Evolutionary conservation across 2,329 filamentous ascomycete species (phyloP).

Genomic region (Trichoderma polysporum): DNA sequence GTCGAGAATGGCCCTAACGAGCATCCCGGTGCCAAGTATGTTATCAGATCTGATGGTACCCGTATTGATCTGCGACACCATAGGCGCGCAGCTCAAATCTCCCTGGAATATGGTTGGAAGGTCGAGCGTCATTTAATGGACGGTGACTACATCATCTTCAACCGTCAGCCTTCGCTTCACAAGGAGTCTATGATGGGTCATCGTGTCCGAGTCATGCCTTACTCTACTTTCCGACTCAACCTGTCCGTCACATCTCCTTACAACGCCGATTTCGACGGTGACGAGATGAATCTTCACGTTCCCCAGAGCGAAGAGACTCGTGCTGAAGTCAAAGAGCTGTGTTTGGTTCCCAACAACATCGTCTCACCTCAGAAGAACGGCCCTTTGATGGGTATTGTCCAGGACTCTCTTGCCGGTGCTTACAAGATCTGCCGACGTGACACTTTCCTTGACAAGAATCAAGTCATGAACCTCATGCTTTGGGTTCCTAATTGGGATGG

Average conservation of each 20-base stretch:
- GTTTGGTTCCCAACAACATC: slow-evolving; percentile 97
- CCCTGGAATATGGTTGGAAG: slow-evolving; percentile 95
- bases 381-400: slow-evolving; percentile 98
- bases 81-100: slow-evolving; percentile 81
- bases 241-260: slow-evolving; percentile 97
- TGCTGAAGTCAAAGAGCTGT: slow-evolving; percentile 89
- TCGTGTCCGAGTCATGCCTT: slow-evolving; percentile 95
- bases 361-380: slow-evolving; percentile 97
- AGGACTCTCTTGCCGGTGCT: slow-evolving; percentile 92
- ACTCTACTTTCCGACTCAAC: slow-evolving; percentile 97
- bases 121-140: slow-evolving; percentile 96
- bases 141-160: slow-evolving; percentile 98
- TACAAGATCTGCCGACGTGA: slow-evolving; percentile 97
- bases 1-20: slow-evolving; percentile 93
- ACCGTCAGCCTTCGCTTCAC: slow-evolving; percentile 97
- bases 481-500: slow-evolving; percentile 99
- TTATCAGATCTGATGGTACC: slow-evolving; percentile 89
- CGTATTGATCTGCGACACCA: slow-evolving; percentile 94
- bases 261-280: slow-evolving; percentile 99
- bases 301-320: slow-evolving; percentile 96
- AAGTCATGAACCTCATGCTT: slow-evolving; percentile 95
- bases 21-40: slow-evolving; percentile 94
- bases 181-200: slow-evolving; percentile 99
- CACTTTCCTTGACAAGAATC: slow-evolving; percentile 82
- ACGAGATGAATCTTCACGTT: slow-evolving; percentile 99